These are phyloP conservation scores for Penicillium sp. DNA, from an alignment of 2,329 filamentous ascomycete species.

Conservation along the genomic window DNA sequence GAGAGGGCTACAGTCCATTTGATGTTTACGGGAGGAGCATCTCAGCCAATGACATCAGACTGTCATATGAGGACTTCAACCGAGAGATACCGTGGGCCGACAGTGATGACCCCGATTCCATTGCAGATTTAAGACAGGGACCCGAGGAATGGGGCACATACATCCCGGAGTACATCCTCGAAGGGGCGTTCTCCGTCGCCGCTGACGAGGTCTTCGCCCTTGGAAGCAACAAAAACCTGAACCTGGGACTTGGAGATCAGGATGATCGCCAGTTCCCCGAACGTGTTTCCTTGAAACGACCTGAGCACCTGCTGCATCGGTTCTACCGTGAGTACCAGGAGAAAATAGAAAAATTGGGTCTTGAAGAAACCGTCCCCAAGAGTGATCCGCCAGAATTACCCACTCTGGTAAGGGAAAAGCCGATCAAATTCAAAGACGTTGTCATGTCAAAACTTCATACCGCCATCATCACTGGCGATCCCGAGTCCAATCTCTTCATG, in stretches of 20 bases:
- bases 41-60: conserved; percentile 67
- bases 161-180: conserved; percentile 27
- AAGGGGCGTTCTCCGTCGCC: conserved; percentile 44
- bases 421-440: conserved; percentile 76
- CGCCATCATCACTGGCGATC: conserved; percentile 82
- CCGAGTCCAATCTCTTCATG: conserved; percentile 86
- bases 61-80: conserved; percentile 40
- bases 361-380: conserved; percentile 28
- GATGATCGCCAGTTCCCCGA: conserved; percentile 94
- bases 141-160: conserved; percentile 52
- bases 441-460: conserved; percentile 90
- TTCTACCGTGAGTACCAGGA: conserved; percentile 69
- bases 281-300: conserved; percentile 72
- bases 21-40: conserved; percentile 91
- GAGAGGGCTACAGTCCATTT: conserved; percentile 91
- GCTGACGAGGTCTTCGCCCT: conserved; percentile 92
- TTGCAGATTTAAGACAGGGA: conserved; percentile 37
- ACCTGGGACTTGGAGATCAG: conserved; percentile 89
- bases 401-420: conserved; percentile 68
- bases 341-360: conserved; percentile 34
- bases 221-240: conserved; percentile 94
- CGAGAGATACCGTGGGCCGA: conserved; percentile 46
- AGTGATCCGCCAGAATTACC: conserved; percentile 62
- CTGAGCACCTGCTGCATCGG: conserved; percentile 71
- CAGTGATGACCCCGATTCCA: conserved; percentile 32